Evolutionary conservation across 2,329 filamentous ascomycete species (phyloP).

Genomic region (Davidsoniella australis): DNA sequence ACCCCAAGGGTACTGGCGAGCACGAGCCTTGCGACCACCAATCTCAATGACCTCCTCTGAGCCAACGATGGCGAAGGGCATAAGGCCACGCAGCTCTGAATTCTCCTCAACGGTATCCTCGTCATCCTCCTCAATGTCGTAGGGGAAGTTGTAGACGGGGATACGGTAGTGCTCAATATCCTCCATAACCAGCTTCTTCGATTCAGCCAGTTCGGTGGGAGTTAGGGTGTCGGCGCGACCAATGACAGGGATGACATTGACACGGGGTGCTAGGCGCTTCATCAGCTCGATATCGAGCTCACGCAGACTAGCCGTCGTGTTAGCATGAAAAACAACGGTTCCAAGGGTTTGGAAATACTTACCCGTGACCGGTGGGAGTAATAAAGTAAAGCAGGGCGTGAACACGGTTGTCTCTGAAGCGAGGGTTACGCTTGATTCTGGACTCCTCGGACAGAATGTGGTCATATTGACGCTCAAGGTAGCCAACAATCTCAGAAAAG

Average conservation of each 20-base stretch:
- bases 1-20: constrained; percentile 97
- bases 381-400: constrained; percentile 99
- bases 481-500: constrained; percentile 94
- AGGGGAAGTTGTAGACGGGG: constrained; percentile 99
- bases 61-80: constrained; percentile 98
- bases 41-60: constrained; percentile 93
- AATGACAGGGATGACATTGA: constrained; percentile 98
- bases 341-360: constrained; percentile 19
- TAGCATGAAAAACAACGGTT: not conserved
- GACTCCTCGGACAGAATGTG: constrained; percentile 98
- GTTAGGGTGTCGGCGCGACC: constrained; percentile 96
- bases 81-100: constrained; percentile 86
- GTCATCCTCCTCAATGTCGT: constrained; percentile 98
- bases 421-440: constrained; percentile 99
- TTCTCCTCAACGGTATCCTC: constrained; percentile 99
- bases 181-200: constrained; percentile 99
- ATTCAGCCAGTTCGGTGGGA: constrained; percentile 89
- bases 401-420: constrained; percentile 97
- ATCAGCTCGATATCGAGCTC: constrained; percentile 99
- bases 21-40: constrained; percentile 78
- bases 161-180: constrained; percentile 99
- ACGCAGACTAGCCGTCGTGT: constrained; percentile 48
- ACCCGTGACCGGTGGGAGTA: constrained; percentile 92
- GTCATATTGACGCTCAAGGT: constrained; percentile 98
- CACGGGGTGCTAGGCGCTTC: constrained; percentile 94